Conservation (phyloP, 805 yeast genomes). For the Hanseniaspora nectarophila region DNA sequence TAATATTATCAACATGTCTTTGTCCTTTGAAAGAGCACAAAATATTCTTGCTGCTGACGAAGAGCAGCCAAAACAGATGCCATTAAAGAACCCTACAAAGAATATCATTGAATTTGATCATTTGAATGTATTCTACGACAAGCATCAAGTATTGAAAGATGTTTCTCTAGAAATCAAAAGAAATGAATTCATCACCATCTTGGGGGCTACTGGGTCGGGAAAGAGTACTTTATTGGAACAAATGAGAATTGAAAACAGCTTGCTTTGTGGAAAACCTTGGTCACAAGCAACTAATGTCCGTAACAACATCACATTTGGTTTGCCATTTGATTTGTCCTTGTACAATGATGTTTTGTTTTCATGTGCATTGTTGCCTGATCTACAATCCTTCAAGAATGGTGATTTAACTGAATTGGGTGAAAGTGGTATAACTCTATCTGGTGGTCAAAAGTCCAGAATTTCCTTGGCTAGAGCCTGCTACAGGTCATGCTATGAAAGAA, state of each 20-base stretch:
- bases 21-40: conserved; percentile 50
- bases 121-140: conserved; percentile 29
- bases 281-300: conserved; percentile 67
- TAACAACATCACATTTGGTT: conserved; percentile 64
- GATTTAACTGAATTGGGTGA: conserved; percentile 76
- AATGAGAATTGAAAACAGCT: conserved; percentile 43
- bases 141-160: conserved; percentile 34
- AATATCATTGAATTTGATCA: conserved; percentile 39
- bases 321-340: conserved; percentile 36
- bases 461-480: conserved; percentile 72
- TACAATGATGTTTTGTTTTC: conserved; percentile 48
- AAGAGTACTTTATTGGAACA: conserved; percentile 64
- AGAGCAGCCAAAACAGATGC: conserved; percentile 16
- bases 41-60: conserved; percentile 39
- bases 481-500: conserved; percentile 44
- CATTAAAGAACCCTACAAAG: conserved; percentile 17
- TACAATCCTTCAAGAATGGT: conserved; percentile 57
- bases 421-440: conserved; percentile 74
- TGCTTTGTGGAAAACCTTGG: conserved; percentile 64
- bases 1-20: conserved; percentile 53
- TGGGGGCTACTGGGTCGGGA: conserved; percentile 60
- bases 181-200: conserved; percentile 62
- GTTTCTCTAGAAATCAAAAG: conserved; percentile 43
- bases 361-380: conserved; percentile 57
- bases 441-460: conserved; percentile 79